Evolutionary conservation across 2,329 filamentous ascomycete genomes (phyloP), one percentile per base, ranked within the genome.

Genomic region (Ophiostoma ips): DNA sequence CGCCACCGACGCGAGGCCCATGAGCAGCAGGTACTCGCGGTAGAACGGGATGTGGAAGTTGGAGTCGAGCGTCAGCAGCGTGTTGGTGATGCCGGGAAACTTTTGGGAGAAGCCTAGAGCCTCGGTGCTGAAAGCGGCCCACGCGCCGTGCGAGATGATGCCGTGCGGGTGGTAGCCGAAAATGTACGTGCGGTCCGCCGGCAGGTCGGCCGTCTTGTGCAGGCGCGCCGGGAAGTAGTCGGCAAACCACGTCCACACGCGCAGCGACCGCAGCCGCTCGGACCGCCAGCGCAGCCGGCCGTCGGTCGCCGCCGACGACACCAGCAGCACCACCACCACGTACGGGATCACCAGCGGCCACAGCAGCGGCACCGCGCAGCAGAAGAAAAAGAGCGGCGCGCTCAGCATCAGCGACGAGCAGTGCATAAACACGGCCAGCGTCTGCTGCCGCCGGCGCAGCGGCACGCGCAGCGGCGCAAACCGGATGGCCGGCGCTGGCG

Each of bases 131-230:
- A 96, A 96, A 5, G 89, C 85, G 5, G 81, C 86, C 68, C 90
- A 95, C 0, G 89, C 90, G n/a, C 90, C 92, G 59, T 95, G 87
- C 5, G 85, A 92, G 60, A 98, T 95, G 64, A 98, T 96, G 21
- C 92, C 56, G 62, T 98, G 92, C 0, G 92, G 92, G 60, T 96
- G 92, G 64, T 96, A 96, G 41, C 90, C 90, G 59, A 98, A 88
- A 55, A 98, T 88, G 68, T 96, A 98, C 66, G 94, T 95, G 55
- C 88, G 75, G 1, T 83, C 87, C 0, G 87, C 76, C 19, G 84
- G 77, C 7, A 98, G 76, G 51, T 83, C 75, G 56, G 84, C 76
- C 4, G 87, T 92, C 56, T 92, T 87, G 68, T 96, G 88, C 36
- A 98, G 74, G 51, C 77, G 77, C 45, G 88, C 87, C 4, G 92